Base-by-base conservation (phyloP, 176 grass and related monocot species). In the Aegilops sharonensis region DNA sequence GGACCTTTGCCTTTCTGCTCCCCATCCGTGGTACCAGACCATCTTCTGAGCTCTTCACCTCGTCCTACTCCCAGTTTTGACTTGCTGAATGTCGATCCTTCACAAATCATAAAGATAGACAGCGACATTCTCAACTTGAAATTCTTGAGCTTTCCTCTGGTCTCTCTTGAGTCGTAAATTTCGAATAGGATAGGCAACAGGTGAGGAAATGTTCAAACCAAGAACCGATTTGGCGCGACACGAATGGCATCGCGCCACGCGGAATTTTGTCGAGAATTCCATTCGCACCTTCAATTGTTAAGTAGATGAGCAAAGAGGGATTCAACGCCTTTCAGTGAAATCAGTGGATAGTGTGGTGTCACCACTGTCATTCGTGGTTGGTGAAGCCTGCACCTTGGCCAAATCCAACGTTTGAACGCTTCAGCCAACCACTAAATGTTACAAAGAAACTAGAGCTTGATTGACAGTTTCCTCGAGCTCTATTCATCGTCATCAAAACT, bases 1-100 rank as follows among this genome's bases (percentile, higher is more conserved):
- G 47, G 50, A 92, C 20, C 80, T 89, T 92, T n/a, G 24, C 81
- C 52, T 24, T 87, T 32, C 57, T 87, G 18, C 47, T 21, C 52
- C 75, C 80, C 87, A 92, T 25, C 25, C 25, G 25, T 25, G 25
- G 25, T 25, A 25, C 25, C 25, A 25, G 25, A 25, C 21, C 68
- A 18, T 70, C 34, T 5, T 62, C 13, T 4, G 13, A 25, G 8
- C 14, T 64, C 64, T 11, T n/a, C 11, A 43, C 39, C 37, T 77
- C 23, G 31, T 77, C 45, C 0, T 77, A 30, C 54, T 64, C 47
- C 25, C 9, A 6, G 42, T 25, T 78, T 78, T 35, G 40, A 83
- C 66, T 52, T 6, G 21, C 0, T 20, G 52, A 57, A 57, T 8
- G 54, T 56, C n/a, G 54, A 15, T 0, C 31, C 64, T 17, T 3